Evolutionary conservation across 495 filamentous ascomycete genomes (phyloP).

Genomic region (Podospora conica): DNA sequence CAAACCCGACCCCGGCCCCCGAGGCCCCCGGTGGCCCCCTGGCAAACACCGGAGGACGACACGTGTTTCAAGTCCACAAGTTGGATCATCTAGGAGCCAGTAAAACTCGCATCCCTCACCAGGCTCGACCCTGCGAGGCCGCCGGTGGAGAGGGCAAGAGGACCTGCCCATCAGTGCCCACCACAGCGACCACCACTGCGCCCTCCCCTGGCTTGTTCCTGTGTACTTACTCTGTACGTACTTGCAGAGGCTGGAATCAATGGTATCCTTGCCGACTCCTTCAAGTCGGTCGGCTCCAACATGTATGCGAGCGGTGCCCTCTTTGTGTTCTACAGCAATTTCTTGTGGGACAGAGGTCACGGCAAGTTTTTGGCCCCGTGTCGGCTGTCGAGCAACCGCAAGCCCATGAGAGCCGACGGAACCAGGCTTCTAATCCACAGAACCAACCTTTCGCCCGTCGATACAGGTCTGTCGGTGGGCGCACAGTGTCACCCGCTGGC

Average conservation of each 20-base stretch:
- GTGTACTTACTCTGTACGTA: too few relatives aligned
- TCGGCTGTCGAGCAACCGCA: background rate
- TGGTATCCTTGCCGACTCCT: background rate
- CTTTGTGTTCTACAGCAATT: background rate
- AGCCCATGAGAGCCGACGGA: background rate
- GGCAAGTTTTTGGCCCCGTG: too few relatives aligned
- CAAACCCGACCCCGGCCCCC: background rate
- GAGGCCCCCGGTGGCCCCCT: background rate
- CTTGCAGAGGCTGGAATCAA: background rate
- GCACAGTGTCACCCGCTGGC: background rate
- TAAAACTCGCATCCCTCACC: background rate
- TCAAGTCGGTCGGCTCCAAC: background rate
- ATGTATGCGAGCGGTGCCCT: background rate
- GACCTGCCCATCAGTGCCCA: background rate
- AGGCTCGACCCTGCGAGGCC: background rate
- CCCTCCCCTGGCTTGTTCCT: background rate
- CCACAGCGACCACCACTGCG: background rate
- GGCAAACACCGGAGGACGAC: background rate
- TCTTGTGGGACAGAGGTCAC: background rate
- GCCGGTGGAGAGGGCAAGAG: background rate
- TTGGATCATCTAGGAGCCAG: background rate
- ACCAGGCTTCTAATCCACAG: background rate
- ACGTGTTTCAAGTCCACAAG: background rate
- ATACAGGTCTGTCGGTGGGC: background rate
- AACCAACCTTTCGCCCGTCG: background rate